A percentile compares a stretch with the other conserved stretches of the same genome.
phyloP scores from a whole-genome alignment of 177 flowering plant genomes.

The Vitis hybrid region DNA sequence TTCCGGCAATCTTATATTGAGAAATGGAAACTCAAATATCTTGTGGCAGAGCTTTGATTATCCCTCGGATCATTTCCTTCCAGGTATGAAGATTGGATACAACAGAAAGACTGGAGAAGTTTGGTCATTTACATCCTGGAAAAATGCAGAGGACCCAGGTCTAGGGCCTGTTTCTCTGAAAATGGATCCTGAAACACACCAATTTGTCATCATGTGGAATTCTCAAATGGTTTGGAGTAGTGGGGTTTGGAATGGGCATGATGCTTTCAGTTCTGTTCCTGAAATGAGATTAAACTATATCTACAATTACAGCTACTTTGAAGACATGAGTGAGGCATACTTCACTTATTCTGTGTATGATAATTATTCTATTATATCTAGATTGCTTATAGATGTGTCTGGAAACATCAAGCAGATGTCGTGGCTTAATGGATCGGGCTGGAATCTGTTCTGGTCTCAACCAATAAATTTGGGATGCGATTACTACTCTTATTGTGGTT shows the following conservation, averaged over 20 bases:
- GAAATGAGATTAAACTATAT: slow-evolving; percentile 20
- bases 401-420: slow-evolving; percentile 21
- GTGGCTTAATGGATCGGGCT: neutral
- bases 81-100: no score
- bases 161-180: no score
- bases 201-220: slow-evolving; percentile 22
- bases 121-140: no score
- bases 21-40: no score
- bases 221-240: slow-evolving; percentile 27
- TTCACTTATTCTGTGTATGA: slow-evolving; percentile 20
- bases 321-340: slow-evolving; percentile 21
- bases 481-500: slow-evolving; percentile 34
- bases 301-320: slow-evolving; percentile 16
- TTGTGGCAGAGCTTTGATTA: no score
- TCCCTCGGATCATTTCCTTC: no score
- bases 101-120: no score
- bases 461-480: slow-evolving; percentile 19
- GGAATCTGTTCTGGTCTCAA: slow-evolving; percentile 11
- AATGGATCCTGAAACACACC: neutral
- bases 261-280: slow-evolving; percentile 27
- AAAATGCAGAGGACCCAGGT: no score
- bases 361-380: slow-evolving; percentile 6
- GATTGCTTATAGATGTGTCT: slow-evolving; percentile 21
- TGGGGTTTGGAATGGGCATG: slow-evolving; percentile 35
- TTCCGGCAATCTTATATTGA: no score